Percentiles rank a stretch among this genome's conserved stretches.
Conservation (phyloP, 495 filamentous ascomycete species). For the Aspergillus heteromorphus region DNA sequence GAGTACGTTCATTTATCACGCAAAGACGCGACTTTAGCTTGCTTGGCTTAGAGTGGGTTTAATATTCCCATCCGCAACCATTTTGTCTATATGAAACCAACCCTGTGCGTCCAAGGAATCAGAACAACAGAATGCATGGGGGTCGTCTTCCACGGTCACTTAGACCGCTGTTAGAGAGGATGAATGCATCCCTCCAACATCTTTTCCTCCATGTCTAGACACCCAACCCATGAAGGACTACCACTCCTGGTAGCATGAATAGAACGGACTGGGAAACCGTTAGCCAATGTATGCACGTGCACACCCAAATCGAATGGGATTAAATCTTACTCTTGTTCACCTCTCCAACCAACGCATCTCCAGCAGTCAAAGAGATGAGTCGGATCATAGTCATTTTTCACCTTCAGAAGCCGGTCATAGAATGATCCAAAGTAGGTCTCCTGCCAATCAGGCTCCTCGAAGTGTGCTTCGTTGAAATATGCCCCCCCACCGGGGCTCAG, state of each 20-base stretch:
- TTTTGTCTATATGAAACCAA: too few species aligned
- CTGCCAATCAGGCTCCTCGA: conserved; percentile 53
- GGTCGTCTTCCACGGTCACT: too few species aligned
- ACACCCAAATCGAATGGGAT: neutral
- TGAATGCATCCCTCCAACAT: too few species aligned
- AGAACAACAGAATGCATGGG: too few species aligned
- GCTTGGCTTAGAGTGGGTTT: too few species aligned
- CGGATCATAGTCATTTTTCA: neutral
- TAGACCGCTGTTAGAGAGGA: too few species aligned
- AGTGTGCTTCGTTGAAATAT: conserved; percentile 29
- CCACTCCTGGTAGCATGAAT: neutral
- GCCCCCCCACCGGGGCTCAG: conserved; percentile 17
- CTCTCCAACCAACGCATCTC: neutral
- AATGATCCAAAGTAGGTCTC: conserved; percentile 47
- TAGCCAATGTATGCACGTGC: neutral
- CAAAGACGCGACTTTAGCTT: too few species aligned
- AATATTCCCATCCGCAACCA: too few species aligned
- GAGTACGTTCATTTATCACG: too few species aligned
- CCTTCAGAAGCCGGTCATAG: neutral
- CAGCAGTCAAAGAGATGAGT: neutral
- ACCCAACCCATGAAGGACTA: too few species aligned
- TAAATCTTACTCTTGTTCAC: neutral
- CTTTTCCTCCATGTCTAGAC: too few species aligned
- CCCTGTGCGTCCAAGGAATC: too few species aligned
- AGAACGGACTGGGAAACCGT: neutral